phyloP scores from a whole-genome alignment of 2,329 filamentous ascomycete species.

The Aspergillus neotritici region DNA sequence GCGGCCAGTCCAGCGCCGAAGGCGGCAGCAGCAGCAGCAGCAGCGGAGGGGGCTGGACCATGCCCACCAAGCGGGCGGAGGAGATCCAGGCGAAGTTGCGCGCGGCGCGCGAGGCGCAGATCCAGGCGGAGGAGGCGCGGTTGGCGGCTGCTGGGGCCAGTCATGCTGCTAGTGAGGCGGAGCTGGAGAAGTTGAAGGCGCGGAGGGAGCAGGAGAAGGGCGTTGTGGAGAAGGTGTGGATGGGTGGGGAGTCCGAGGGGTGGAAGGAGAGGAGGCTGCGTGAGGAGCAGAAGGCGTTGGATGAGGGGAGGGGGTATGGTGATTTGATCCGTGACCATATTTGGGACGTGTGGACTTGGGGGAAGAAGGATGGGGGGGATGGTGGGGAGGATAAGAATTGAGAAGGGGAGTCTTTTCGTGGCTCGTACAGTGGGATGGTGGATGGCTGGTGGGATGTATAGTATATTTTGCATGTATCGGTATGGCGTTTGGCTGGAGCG shows the following conservation, averaged over 20 bases:
- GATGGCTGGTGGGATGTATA: no score
- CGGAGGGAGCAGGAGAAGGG: slow-evolving; percentile 26
- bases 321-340: slow-evolving; percentile 44
- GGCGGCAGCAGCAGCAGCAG: no score
- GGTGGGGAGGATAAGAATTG: slow-evolving; percentile 2
- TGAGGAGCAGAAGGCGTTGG: slow-evolving; percentile 41
- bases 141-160: no score
- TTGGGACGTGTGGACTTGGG: slow-evolving; percentile 43
- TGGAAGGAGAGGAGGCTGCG: slow-evolving; percentile 40
- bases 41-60: slow-evolving; percentile 18
- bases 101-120: slow-evolving; percentile 23
- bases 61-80: slow-evolving; percentile 31
- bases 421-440: no score
- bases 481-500: no score
- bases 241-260: slow-evolving; percentile 38
- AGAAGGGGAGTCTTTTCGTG: background rate
- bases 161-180: slow-evolving; percentile 15
- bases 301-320: slow-evolving; percentile 40
- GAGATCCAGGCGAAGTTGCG: slow-evolving; percentile 29
- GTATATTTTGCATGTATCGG: no score
- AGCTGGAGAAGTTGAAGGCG: slow-evolving; percentile 31
- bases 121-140: slow-evolving; percentile 14
- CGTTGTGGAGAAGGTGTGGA: slow-evolving; percentile 31
- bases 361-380: slow-evolving; percentile 18
- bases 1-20: background rate